phyloP scores from a whole-genome alignment of 257 asterid species.

The Leonotis leonurus region DNA sequence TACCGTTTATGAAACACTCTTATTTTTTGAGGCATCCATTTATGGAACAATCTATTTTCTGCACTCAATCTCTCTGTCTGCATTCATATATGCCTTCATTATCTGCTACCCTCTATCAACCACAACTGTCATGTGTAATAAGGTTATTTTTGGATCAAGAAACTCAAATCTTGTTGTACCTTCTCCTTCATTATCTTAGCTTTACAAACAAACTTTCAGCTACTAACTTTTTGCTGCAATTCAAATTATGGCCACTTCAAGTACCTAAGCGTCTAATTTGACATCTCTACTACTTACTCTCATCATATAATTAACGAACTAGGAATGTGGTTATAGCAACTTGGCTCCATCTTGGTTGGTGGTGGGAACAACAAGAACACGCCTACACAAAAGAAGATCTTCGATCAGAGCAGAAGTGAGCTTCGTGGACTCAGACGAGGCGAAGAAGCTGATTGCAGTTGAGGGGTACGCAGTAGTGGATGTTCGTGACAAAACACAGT shows the following conservation, averaged over 20 bases:
- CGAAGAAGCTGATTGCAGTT: conserved; percentile 60
- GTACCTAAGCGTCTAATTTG: too few relatives aligned
- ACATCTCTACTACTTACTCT: background rate
- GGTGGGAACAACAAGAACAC: conserved; percentile 21
- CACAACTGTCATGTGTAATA: too few relatives aligned
- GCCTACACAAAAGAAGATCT: conserved; percentile 20
- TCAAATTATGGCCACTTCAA: background rate
- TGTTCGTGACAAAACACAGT: conserved; percentile 75
- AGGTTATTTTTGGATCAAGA: background rate
- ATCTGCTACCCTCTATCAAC: too few relatives aligned
- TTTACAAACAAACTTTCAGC: background rate
- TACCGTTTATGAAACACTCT: too few relatives aligned
- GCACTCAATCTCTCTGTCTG: conserved; percentile 7
- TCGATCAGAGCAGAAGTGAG: conserved; percentile 53
- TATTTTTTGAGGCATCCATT: too few relatives aligned
- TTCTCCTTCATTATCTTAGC: background rate
- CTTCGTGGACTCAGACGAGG: conserved; percentile 63
- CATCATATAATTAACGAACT: conserved; percentile 6
- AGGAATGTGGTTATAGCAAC: conserved; percentile 50
- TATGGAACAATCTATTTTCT: background rate
- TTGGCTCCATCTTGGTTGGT: conserved; percentile 38
- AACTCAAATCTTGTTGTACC: background rate
- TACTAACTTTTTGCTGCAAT: background rate
- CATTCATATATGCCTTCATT: background rate
- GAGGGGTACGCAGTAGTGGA: conserved; percentile 73